Percentiles rank a stretch among this genome's conserved stretches.
These are phyloP conservation scores for Cystofilobasidium macerans DNA, from an alignment of 768 basidiomycete genomes.

Conservation along the genomic window DNA sequence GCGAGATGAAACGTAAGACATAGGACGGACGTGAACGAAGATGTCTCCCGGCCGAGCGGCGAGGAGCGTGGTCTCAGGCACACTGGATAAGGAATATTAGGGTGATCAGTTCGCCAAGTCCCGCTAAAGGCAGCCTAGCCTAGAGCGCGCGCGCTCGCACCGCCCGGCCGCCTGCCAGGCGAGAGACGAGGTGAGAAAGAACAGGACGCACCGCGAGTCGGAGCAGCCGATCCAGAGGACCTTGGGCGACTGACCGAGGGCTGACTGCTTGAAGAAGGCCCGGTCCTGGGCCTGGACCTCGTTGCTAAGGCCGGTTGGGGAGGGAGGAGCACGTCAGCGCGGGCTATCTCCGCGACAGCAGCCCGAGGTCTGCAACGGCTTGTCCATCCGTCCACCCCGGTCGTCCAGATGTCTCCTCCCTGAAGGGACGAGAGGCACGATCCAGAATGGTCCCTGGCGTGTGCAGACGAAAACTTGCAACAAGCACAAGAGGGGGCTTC, in stretches of 20 bases:
- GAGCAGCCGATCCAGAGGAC: conserved; percentile 27
- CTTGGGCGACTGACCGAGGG: conserved; percentile 23
- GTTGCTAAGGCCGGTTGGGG: conserved; percentile 1
- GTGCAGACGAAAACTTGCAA: too few species aligned
- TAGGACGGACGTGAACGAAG: conserved; percentile 25
- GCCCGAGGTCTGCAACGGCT: too few species aligned
- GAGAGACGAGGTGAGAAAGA: background rate
- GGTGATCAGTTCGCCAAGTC: too few species aligned
- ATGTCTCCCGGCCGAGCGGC: conserved; percentile 27
- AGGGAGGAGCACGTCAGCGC: background rate
- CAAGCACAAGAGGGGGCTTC: background rate
- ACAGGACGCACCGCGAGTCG: conserved; percentile 20
- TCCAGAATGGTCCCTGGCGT: too few species aligned
- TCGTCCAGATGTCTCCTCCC: too few species aligned
- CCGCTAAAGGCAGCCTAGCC: too few species aligned
- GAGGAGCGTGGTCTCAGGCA: conserved; percentile 25
- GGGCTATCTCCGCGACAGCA: background rate
- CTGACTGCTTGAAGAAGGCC: conserved; percentile 24
- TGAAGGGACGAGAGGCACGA: too few species aligned
- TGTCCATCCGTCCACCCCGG: too few species aligned
- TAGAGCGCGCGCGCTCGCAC: too few species aligned
- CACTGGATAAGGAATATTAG: conserved; percentile 2
- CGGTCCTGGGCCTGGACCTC: conserved; percentile 20
- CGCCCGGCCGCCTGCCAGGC: background rate
- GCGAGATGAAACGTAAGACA: background rate